Base-by-base conservation (phyloP, 192 early-diverging fungal genomes). In the Coemansia aciculifera region DNA sequence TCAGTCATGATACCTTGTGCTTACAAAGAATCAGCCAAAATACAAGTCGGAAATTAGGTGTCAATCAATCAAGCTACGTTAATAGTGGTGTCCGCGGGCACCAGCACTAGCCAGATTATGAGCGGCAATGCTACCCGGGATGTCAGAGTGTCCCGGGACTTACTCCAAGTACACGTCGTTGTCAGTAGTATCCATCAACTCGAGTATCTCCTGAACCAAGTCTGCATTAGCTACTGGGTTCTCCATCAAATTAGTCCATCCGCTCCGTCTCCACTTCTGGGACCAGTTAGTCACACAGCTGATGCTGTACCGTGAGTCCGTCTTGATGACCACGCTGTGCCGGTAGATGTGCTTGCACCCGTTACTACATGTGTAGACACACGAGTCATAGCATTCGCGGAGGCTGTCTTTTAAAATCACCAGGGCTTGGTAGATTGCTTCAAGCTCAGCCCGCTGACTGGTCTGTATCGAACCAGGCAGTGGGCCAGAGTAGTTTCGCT, bases 401-500 rank as follows among this genome's bases (percentile, higher is more conserved):
- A 7, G 8, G 52, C 43, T n/a, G 23, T 13, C 59, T 37, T 3
- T 3, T 5, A 38, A 3, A 3, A 59, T 36, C 7, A 23, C 24
- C 32, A 76, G 68, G 8, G 69, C 74, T 9, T 34, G 59, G 31
- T 54, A 56, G 9, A 76, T 63, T 13, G 74, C 74, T 7, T 69
- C 64, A 11, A 75, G 59, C n/a, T 79, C 69, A 15, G 70, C 68
- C 3, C 78, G 61, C n/a, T 64, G 39, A n/a, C 64, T 64, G 21
- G 43, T 67, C 43, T 74, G 73, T 13, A 34, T 15, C 1, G 5
- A 2, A 34, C 68, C 64, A 3, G n/a, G 12, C 9, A 89, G 65
- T 2, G 67, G 79, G 57, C 71, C 83, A 5, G 68, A 72, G 54
- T 80, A 71, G 65, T 87, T 88, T 8, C 81, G 72, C 3, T 65